Conservation (phyloP, 352 stramenopile genomes). For the Thalassiosira pacifica region DNA sequence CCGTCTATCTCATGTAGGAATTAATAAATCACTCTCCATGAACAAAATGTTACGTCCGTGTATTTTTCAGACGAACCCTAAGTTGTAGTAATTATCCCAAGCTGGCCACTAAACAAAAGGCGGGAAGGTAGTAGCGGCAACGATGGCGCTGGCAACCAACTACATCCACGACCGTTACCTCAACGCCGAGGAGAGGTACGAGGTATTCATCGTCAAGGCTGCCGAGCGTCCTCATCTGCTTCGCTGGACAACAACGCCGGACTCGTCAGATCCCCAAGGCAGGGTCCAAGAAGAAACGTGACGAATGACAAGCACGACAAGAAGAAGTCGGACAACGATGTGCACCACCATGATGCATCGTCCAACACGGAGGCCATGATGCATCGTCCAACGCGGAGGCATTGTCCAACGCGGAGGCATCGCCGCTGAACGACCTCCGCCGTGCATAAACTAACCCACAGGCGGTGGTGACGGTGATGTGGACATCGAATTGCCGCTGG, state of each 20-base stretch:
- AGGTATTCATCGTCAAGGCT: conserved; percentile 80
- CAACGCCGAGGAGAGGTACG: conserved; percentile 78
- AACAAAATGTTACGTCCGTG: no score
- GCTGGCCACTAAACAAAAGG: no score
- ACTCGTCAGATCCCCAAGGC: no score
- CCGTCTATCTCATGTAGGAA: no score
- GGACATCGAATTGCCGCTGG: conserved; percentile 38
- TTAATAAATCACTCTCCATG: no score
- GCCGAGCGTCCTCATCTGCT: conserved; percentile 83
- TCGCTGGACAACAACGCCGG: no score
- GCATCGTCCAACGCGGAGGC: background rate
- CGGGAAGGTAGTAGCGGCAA: no score
- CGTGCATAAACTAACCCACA: conserved; percentile 47
- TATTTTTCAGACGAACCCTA: no score
- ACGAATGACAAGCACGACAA: conserved; percentile 42
- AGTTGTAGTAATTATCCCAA: no score
- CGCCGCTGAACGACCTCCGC: conserved; percentile 51
- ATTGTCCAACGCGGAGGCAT: no score
- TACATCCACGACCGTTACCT: conserved; percentile 64
- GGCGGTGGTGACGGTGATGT: conserved; percentile 13
- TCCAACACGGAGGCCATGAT: background rate
- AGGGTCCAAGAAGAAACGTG: no score
- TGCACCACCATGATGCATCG: background rate
- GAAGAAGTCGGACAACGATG: conserved; percentile 42
- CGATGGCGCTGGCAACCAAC: background rate